These are phyloP conservation scores for Avena sativa DNA, from an alignment of 176 grass and related monocot genomes.

Conservation along the genomic window DNA sequence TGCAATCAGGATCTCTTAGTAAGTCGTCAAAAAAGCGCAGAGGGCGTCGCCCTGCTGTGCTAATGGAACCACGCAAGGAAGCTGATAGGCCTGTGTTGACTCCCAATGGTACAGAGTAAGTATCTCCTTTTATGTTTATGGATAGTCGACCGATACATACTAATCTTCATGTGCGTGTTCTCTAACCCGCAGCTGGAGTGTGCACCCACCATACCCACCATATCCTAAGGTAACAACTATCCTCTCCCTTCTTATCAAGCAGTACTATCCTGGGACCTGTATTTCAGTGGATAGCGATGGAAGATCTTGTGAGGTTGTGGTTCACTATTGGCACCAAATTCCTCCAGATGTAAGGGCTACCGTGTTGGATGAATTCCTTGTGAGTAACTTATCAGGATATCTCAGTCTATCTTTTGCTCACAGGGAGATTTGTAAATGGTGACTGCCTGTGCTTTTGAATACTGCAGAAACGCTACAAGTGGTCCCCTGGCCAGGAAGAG, in stretches of 20 bases:
- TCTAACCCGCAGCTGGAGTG: constrained; percentile 45
- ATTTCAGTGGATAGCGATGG: constrained; percentile 37
- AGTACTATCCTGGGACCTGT: constrained; percentile 51
- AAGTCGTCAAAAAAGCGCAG: constrained; percentile 40
- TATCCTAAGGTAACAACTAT: constrained; percentile 48
- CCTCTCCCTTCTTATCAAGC: constrained; percentile 55
- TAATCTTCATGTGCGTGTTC: constrained; percentile 29
- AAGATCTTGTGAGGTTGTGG: constrained; percentile 45
- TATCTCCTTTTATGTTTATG: constrained; percentile 6
- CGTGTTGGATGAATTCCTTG: constrained; percentile 56
- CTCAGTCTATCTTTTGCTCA: constrained; percentile 28
- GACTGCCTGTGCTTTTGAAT: constrained; percentile 16
- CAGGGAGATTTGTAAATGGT: constrained; percentile 29
- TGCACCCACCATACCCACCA: constrained; percentile 24
- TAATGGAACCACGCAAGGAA: constrained; percentile 50
- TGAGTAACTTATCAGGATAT: constrained; percentile 44
- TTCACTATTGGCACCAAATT: constrained; percentile 52
- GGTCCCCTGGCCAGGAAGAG: constrained; percentile 50
- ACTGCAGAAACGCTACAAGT: constrained; percentile 57
- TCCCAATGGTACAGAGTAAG: constrained; percentile 47
- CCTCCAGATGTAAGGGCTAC: constrained; percentile 40
- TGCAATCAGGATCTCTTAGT: constrained; percentile 34
- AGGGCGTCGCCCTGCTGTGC: constrained; percentile 42
- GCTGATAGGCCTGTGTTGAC: constrained; percentile 46
- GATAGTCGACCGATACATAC: not conserved